Percentiles rank a stretch among this genome's conserved stretches.
Conservation (phyloP, 2,329 filamentous ascomycete genomes). For the Emericellopsis atlantica region DNA sequence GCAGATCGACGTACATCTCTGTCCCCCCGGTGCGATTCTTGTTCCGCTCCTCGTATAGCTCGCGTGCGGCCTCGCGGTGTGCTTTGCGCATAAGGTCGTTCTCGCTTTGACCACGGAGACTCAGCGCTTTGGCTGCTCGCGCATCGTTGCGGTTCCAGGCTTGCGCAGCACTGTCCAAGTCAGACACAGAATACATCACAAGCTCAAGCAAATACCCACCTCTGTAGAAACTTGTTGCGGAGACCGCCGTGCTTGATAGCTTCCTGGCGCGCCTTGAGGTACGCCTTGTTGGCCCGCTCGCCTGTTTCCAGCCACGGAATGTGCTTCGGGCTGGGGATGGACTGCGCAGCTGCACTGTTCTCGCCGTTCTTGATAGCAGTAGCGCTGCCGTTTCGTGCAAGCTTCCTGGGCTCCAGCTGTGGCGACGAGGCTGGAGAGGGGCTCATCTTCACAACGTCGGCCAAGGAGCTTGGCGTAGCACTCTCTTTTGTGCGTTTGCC, state of each 20-base stretch:
- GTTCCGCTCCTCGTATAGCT: conserved; percentile 90
- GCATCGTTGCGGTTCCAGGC: conserved; percentile 98
- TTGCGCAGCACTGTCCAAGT: conserved; percentile 63
- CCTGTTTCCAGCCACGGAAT: conserved; percentile 96
- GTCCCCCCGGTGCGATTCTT: conserved; percentile 44
- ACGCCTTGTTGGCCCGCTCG: conserved; percentile 79
- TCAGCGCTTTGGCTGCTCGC: conserved; percentile 87
- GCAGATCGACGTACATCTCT: conserved; percentile 89
- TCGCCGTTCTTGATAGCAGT: conserved; percentile 55
- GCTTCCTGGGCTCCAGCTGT: conserved; percentile 47
- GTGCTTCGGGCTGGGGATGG: conserved; percentile 78
- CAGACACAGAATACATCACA: neutral
- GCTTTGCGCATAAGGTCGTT: conserved; percentile 96
- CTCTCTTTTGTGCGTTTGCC: conserved; percentile 69
- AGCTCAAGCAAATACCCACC: conserved; percentile 36
- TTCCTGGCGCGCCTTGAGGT: conserved; percentile 87
- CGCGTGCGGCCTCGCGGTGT: conserved; percentile 82
- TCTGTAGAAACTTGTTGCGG: conserved; percentile 93
- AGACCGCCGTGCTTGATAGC: conserved; percentile 95
- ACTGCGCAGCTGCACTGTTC: conserved; percentile 68
- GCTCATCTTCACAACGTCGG: conserved; percentile 91
- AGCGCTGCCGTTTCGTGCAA: conserved; percentile 51
- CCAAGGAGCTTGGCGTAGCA: conserved; percentile 61
- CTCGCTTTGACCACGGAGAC: conserved; percentile 86
- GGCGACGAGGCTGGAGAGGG: conserved; percentile 64